A percentile compares a stretch with the other conserved stretches of the same genome.
phyloP scores from a whole-genome alignment of 2,329 filamentous ascomycete genomes.

The Ophiocordyceps australis region DNA sequence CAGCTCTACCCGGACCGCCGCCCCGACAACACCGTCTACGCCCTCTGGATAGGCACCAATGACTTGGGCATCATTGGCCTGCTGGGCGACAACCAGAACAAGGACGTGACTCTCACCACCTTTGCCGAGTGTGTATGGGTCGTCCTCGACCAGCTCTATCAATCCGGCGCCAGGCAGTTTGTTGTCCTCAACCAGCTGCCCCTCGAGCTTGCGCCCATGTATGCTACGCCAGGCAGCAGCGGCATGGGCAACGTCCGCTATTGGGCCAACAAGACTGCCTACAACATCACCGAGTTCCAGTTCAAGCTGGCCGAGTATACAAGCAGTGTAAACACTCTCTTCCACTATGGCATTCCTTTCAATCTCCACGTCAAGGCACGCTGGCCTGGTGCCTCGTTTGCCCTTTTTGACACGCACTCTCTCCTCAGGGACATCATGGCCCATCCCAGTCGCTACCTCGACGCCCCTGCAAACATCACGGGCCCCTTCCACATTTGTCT shows the following conservation, averaged over 20 bases:
- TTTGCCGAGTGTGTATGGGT: conserved; percentile 53
- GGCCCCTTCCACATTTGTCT: conserved; percentile 38
- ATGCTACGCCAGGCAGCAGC: conserved; percentile 16
- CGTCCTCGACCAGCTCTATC: conserved; percentile 44
- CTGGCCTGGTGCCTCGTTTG: conserved; percentile 41
- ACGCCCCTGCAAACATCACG: conserved; percentile 42
- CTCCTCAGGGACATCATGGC: conserved; percentile 47
- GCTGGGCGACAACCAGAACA: conserved; percentile 42
- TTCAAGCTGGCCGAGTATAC: conserved; percentile 27
- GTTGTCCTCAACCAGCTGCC: conserved; percentile 54
- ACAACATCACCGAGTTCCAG: conserved; percentile 27
- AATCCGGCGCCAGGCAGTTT: conserved; percentile 48
- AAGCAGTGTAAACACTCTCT: conserved; percentile 27
- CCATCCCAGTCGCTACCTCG: conserved; percentile 41
- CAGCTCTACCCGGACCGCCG: conserved; percentile 21
- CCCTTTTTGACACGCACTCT: conserved; percentile 48
- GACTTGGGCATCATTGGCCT: conserved; percentile 52
- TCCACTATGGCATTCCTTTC: conserved; percentile 29
- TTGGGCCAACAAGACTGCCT: conserved; percentile 24
- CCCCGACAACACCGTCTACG: conserved; percentile 47
- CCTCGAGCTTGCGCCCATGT: conserved; percentile 48
- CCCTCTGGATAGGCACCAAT: conserved; percentile 69
- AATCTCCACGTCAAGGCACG: conserved; percentile 21
- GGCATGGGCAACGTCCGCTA: conserved; percentile 12
- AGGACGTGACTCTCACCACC: conserved; percentile 39